Evolutionary conservation across 164 flowering plant genomes (phyloP), one percentile per base, ranked within the genome.

Genomic region (Chloranthus sessilifolius): DNA sequence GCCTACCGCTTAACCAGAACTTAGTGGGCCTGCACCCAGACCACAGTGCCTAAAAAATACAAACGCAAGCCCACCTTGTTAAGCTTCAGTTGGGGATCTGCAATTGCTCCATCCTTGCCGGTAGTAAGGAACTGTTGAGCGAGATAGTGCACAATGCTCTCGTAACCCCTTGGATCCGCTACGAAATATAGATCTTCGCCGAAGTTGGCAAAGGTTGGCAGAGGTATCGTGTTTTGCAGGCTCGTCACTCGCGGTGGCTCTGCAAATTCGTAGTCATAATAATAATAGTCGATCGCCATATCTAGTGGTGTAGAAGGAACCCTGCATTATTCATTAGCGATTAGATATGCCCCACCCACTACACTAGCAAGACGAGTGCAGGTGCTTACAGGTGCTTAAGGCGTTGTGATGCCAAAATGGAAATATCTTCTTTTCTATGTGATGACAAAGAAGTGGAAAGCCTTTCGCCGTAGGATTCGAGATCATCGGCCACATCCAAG

Each of bases 211-310:
- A 59, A 71, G 15, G 75, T 69, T 1, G 74, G 39, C 36, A 62
- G 39, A 3, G 79, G 79, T 27, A 22, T 40, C 2, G 66, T 63
- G 66, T 69, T 70, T 21, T 47, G 60, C 60, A 75, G 52, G 40
- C 80, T 72, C 11, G 77, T 67, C 3, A 75, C 61, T 30, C 66
- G 28, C n/a, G 77, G 77, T 16, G 77, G 71, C 51, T 73, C 77
- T 1, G 74, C 77, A 8, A 53, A 59, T 47, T 77, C 71, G 11
- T 46, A 69, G 30, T 77, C 82, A 29, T 66, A 55, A 0, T 22
- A 58, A 54, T 41, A 64, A 67, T 55, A 74, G 49, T 65, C 69
- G 11, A 46, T 27, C 1, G 63, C 63, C 63, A 62, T 62, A n/a
- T 67, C 67, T 2, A 67, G 19, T 21, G 71, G 67, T 4, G 63